Conservation (phyloP, 495 filamentous ascomycete genomes). For the Penicillium fimorum region DNA sequence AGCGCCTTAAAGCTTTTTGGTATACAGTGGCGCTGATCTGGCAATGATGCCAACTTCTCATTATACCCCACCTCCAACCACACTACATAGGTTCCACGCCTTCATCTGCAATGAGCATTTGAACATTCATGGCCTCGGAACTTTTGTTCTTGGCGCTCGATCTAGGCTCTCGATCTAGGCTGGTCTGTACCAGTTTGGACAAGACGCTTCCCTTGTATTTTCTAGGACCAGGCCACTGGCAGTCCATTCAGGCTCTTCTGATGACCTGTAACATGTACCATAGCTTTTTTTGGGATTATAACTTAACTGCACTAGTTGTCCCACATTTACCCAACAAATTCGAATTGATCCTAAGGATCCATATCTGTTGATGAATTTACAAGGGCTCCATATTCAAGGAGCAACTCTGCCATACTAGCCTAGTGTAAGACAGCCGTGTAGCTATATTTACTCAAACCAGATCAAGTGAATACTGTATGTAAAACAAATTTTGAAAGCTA, state of each 20-base stretch:
- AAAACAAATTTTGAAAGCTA: conserved; percentile 15
- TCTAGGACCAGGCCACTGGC: conserved; percentile 3
- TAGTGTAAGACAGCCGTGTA: not conserved
- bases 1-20: conserved; percentile 50
- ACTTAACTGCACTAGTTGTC: not conserved
- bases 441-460: not conserved
- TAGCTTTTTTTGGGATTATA: conserved; percentile 4
- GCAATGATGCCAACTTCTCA: conserved; percentile 7
- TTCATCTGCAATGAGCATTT: not conserved
- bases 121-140: not conserved
- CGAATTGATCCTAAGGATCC: not conserved
- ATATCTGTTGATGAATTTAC: not conserved
- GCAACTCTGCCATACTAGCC: no score
- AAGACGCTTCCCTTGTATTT: conserved; percentile 11
- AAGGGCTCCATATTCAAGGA: not conserved
- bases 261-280: conserved; percentile 16
- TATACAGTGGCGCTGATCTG: conserved; percentile 50
- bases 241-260: conserved; percentile 5
- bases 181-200: not conserved
- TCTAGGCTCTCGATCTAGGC: not conserved
- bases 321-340: not conserved
- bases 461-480: not conserved
- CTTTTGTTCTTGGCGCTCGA: not conserved
- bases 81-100: not conserved
- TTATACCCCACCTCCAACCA: conserved; percentile 4